Evolutionary conservation across 192 early-diverging fungal genomes (phyloP), one percentile per base, ranked within the genome.

Genomic region (Coemansia sp.): DNA sequence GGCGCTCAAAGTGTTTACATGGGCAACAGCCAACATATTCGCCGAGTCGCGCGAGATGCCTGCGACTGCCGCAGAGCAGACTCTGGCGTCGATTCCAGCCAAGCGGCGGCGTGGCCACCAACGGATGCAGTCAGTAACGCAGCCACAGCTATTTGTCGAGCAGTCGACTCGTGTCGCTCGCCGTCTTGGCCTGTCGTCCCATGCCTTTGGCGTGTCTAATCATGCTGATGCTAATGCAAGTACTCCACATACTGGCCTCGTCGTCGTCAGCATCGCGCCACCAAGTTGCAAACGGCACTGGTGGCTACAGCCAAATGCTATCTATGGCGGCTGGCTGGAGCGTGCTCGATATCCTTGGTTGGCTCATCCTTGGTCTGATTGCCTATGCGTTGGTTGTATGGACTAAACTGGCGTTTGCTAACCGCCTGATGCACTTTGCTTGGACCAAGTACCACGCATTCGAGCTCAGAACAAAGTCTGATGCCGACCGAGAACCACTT

Each of bases 381-480:
- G 86, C 86, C 2, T 88, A 87, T 65, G 84, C 84, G 5, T 71
- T 86, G 41, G 64, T 88, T 46, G 76, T 87, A 24, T 86, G 93
- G 44, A 49, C 90, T n/a, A 96, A 96, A 78, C 79, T 96, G 24
- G 57, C 91, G 20, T 88, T 94, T 68, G 93, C 92, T 5, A 89
- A 87, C 64, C 89, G 87, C n/a, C 77, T 96, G 64, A 87, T 93
- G 44, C 87, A 87, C 34, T 89, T 88, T 86, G 89, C 93, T 3
- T 87, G 90, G 76, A 75, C 83, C 24, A 82, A 90, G 33, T 90
- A 90, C 74, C 75, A 80, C 41, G 87, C 65, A 10, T 89, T 90
- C 80, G 76, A 79, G 81, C 76, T 65, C 22, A 67, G 73, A 18
- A 73, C 76, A 1, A 61, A 44, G 20, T 0, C 18, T 11, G 69